Conservation (phyloP, 148 eudicot species). For the Vaccinium corymbosum region DNA sequence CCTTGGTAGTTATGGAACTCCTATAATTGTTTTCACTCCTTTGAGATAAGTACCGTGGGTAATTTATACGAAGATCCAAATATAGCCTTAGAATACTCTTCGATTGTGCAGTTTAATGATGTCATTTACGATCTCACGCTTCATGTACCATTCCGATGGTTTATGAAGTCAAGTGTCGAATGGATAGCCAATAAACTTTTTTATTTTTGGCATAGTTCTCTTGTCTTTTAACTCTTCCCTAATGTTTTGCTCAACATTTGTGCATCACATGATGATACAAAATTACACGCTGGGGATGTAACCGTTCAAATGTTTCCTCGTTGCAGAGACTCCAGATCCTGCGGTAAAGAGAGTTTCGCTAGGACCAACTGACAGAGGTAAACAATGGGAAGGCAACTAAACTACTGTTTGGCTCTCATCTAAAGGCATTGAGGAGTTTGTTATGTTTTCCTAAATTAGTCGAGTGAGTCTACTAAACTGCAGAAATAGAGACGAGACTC, state of each 20-base stretch:
- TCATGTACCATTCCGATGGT: too few relatives aligned
- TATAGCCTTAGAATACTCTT: neutral
- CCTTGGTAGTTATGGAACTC: neutral
- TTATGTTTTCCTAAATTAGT: neutral
- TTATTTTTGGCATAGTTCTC: neutral
- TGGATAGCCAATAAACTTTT: neutral
- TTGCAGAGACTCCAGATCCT: slow-evolving; percentile 30
- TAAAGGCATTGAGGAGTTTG: neutral
- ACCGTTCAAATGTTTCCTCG: neutral
- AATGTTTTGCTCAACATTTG: neutral
- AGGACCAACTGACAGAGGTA: slow-evolving; percentile 41
- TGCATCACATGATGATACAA: neutral
- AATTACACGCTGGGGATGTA: neutral
- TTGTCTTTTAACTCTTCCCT: neutral
- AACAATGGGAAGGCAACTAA: neutral
- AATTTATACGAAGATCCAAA: neutral
- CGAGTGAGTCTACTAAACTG: neutral
- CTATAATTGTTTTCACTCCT: too few relatives aligned
- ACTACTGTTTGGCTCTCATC: neutral
- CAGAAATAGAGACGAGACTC: neutral
- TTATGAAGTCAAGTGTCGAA: neutral
- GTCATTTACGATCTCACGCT: neutral
- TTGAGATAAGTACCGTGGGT: neutral
- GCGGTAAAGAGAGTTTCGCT: slow-evolving; percentile 23
- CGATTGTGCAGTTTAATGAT: neutral